Percentiles rank a stretch among this genome's conserved stretches.
Conservation (phyloP, 2,329 filamentous ascomycete genomes). For the Lachnellula hyalina region DNA sequence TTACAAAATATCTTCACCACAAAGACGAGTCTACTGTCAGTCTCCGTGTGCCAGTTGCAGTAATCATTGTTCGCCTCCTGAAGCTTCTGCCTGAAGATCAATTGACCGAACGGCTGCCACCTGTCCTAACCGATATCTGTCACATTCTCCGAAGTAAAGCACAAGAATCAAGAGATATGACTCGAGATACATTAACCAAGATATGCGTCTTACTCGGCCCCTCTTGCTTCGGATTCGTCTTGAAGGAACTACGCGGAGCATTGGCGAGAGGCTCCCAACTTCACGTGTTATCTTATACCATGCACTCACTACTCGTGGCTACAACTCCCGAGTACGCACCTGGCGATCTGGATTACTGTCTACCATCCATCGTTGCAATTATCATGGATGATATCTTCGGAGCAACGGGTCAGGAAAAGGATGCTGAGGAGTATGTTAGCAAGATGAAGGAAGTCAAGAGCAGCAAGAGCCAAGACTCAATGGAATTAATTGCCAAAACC, state of each 20-base stretch:
- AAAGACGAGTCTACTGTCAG: constrained; percentile 95
- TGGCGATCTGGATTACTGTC: constrained; percentile 85
- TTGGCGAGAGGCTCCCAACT: constrained; percentile 85
- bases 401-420: constrained; percentile 87
- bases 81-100: constrained; percentile 70
- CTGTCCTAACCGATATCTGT: constrained; percentile 85
- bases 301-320: constrained; percentile 82
- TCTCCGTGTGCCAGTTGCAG: constrained; percentile 81
- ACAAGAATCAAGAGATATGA: constrained; percentile 84
- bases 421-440: constrained; percentile 89
- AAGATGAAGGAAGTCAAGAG: constrained; percentile 98
- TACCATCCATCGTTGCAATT: constrained; percentile 70
- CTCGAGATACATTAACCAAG: constrained; percentile 79
- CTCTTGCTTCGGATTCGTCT: constrained; percentile 81
- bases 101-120: constrained; percentile 69
- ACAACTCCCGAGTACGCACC: constrained; percentile 67
- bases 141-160: constrained; percentile 87
- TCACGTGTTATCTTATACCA: constrained; percentile 89
- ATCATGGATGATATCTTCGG: constrained; percentile 99
- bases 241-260: constrained; percentile 82
- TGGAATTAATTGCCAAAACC: constrained; percentile 84
- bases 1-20: constrained; percentile 82
- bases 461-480: constrained; percentile 96
- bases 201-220: constrained; percentile 78
- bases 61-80: constrained; percentile 83